Evolutionary conservation across 2,329 filamentous ascomycete genomes (phyloP), one percentile per base, ranked within the genome.

Genomic region (Fusarium miscanthi): DNA sequence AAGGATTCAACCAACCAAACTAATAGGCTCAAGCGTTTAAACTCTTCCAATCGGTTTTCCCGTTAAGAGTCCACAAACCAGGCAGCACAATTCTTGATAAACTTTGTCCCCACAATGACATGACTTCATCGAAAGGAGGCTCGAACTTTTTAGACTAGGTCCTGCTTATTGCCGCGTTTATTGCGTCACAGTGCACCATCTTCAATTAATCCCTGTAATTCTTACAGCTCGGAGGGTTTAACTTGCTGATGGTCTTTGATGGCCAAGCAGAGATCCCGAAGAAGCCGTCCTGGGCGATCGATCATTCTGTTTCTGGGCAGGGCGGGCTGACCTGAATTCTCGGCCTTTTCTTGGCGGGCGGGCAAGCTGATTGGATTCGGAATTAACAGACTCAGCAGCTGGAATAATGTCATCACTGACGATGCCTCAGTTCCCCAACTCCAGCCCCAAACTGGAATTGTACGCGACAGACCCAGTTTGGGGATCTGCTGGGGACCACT

Each of bases 51-150:
- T 67, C 64, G 46, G 63, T 43, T 16, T 49, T 17, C 27, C 14
- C 49, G 42, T 10, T 5, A n/a, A 17, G 17, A 35, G n/a, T 62
- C 57, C 61, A 58, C 35, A 42, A 42, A 27, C 63, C 30, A 69
- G 66, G 66, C 66, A 69, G 40, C 66, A 69, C 64, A 69, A 69
- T 69, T 69, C 57, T 30, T 69, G 45, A 37, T 23, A 60, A 45
- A 57, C 56, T 38, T 40, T 7, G 23, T 41, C 33, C 59, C 66
- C 66, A 69, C 58, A 64, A 58, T 67, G 56, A 48, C 37, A 69
- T 69, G 65, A 31, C 63, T 56, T 63, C 8, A 27, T 51, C 25
- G 13, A n/a, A 43, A 38, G 38, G 57, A 64, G 48, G 25, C 43
- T 42, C 38, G 31, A 19, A 33, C 5, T 31, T 53, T 49, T 25